Evolutionary conservation across 192 early-diverging fungal genomes (phyloP).

Genomic region (Mortierella alpina): DNA sequence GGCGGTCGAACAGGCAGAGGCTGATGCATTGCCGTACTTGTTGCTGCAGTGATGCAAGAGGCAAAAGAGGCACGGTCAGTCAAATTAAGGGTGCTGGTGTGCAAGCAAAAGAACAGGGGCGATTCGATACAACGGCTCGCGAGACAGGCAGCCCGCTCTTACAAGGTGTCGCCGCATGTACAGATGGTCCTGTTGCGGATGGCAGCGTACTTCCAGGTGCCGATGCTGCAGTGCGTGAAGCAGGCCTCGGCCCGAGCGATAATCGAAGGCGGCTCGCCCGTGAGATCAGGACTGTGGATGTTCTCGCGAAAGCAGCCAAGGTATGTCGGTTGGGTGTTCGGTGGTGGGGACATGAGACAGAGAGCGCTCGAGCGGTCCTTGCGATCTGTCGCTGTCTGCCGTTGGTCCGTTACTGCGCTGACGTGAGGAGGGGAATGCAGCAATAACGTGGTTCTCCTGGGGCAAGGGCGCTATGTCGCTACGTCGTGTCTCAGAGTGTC

Average conservation of each 20-base stretch:
- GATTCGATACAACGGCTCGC: not conserved
- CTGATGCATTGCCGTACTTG: conserved; percentile 38
- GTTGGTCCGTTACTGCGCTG: not conserved
- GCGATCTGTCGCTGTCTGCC: too few species aligned
- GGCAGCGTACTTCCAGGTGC: conserved; percentile 40
- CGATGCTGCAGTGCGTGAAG: conserved; percentile 45
- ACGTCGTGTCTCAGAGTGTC: too few species aligned
- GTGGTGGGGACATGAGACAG: too few species aligned
- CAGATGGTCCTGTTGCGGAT: conserved; percentile 42
- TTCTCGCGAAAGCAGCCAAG: conserved; percentile 43
- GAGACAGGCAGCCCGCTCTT: not conserved
- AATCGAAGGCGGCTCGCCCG: conserved; percentile 37
- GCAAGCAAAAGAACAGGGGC: not conserved
- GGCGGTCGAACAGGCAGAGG: conserved; percentile 24
- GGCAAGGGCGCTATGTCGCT: too few species aligned
- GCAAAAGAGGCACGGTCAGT: not conserved
- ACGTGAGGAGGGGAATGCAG: not conserved
- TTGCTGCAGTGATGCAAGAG: not conserved
- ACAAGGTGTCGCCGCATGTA: conserved; percentile 48
- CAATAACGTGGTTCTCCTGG: too few species aligned
- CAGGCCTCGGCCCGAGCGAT: conserved; percentile 45
- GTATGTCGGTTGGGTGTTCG: conserved; percentile 7
- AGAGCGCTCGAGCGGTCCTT: too few species aligned
- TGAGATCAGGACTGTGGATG: conserved; percentile 19
- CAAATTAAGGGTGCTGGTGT: not conserved